These are phyloP conservation scores for Blastomyces parvus DNA, from an alignment of 2,329 filamentous ascomycete genomes.

Conservation along the genomic window DNA sequence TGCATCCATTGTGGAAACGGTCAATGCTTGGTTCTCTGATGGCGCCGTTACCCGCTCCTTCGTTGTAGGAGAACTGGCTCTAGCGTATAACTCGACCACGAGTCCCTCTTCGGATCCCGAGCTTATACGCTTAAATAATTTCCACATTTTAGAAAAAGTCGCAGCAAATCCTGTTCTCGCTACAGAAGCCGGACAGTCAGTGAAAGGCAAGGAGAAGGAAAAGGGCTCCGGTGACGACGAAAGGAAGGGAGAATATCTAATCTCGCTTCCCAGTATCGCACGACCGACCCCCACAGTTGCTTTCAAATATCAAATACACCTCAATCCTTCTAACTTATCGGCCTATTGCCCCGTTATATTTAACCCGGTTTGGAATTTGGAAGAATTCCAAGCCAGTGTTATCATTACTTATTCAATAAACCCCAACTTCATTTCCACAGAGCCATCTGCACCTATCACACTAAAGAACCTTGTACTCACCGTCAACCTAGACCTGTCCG, in stretches of 20 bases:
- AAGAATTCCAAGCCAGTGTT: constrained; percentile 75
- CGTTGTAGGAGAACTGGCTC: constrained; percentile 78
- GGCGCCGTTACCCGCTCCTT: constrained; percentile 61
- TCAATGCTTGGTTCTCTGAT: constrained; percentile 75
- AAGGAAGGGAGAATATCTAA: constrained; percentile 66
- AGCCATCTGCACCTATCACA: constrained; percentile 39
- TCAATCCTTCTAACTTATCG: constrained; percentile 49
- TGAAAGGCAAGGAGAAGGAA: constrained; percentile 13
- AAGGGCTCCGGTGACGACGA: constrained; percentile 38
- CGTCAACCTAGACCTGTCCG: constrained; percentile 33
- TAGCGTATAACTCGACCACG: constrained; percentile 58
- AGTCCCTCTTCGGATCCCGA: constrained; percentile 40
- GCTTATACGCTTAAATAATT: constrained; percentile 77
- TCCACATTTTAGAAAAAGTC: constrained; percentile 77
- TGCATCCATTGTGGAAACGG: constrained; percentile 80
- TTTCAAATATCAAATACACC: constrained; percentile 85
- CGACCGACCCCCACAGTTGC: constrained; percentile 59
- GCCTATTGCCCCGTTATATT: constrained; percentile 63
- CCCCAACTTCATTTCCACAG: constrained; percentile 49
- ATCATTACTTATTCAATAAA: constrained; percentile 80
- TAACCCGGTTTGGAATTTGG: constrained; percentile 69
- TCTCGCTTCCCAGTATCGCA: constrained; percentile 62
- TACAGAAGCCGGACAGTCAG: constrained; percentile 45
- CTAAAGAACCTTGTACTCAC: constrained; percentile 72
- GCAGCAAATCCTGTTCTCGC: constrained; percentile 91